Conservation (phyloP, 2,329 filamentous ascomycete genomes). For the Ophiosphaerella herpotricha region DNA sequence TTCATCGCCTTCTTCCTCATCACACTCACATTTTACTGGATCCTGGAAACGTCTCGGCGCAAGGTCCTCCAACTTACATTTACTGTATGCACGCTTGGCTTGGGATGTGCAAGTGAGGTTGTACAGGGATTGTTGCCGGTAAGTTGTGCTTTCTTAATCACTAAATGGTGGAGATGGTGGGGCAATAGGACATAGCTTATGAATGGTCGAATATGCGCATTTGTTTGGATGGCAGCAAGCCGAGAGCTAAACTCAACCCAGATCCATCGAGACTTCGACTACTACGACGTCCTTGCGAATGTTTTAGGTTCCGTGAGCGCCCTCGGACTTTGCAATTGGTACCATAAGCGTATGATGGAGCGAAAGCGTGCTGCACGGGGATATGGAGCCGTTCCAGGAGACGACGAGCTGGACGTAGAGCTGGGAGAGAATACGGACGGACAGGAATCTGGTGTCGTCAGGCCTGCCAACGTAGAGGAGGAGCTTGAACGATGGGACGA, state of each 20-base stretch:
- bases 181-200: background rate
- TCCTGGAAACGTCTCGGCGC: slow-evolving; percentile 86
- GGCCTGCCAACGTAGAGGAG: slow-evolving; percentile 64
- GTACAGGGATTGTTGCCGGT: slow-evolving; percentile 72
- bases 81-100: slow-evolving; percentile 72
- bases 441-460: slow-evolving; percentile 69
- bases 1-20: slow-evolving; percentile 87
- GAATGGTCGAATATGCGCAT: too few species aligned
- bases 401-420: slow-evolving; percentile 69
- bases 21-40: slow-evolving; percentile 92
- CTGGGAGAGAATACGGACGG: slow-evolving; percentile 64
- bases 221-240: too few species aligned
- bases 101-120: slow-evolving; percentile 76
- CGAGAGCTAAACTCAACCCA: slow-evolving; percentile 9
- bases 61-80: slow-evolving; percentile 84
- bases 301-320: slow-evolving; percentile 75
- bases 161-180: background rate
- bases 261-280: slow-evolving; percentile 66
- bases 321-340: slow-evolving; percentile 80
- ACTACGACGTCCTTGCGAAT: slow-evolving; percentile 87
- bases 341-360: slow-evolving; percentile 95
- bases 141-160: slow-evolving; percentile 15
- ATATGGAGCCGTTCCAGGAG: slow-evolving; percentile 71
- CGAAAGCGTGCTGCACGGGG: slow-evolving; percentile 74
- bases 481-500: slow-evolving; percentile 96